These are phyloP conservation scores for Codiaeum variegatum DNA, from an alignment of 441 rosid genomes.

Conservation along the genomic window DNA sequence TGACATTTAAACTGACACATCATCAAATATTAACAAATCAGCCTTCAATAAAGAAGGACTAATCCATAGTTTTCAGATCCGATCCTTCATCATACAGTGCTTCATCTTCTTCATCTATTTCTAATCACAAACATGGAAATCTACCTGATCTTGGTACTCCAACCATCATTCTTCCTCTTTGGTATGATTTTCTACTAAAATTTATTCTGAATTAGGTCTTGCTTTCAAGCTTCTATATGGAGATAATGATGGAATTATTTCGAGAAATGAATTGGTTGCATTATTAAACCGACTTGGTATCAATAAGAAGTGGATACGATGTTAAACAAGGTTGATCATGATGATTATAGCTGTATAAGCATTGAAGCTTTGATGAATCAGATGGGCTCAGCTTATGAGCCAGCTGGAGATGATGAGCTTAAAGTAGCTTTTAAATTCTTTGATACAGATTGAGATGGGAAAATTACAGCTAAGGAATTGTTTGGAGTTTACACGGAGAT, in stretches of 20 bases:
- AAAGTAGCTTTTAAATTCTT: conserved; percentile 64
- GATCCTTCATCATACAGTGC: conserved; percentile 57
- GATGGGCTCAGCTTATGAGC: conserved; percentile 43
- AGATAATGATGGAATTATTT: conserved; percentile 56
- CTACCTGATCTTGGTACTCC: conserved; percentile 41
- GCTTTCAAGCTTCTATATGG: conserved; percentile 56
- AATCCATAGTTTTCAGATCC: conserved; percentile 44
- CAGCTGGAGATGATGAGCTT: conserved; percentile 52
- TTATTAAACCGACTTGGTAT: conserved; percentile 51
- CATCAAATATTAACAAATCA: too few relatives aligned
- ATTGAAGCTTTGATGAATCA: conserved; percentile 49
- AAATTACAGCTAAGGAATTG: conserved; percentile 78
- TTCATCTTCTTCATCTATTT: conserved; percentile 32
- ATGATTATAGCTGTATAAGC: conserved; percentile 41
- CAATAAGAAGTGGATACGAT: conserved; percentile 52
- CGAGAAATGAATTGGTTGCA: conserved; percentile 55
- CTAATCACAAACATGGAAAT: conserved; percentile 20
- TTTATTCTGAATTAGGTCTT: conserved; percentile 38
- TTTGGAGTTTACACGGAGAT: conserved; percentile 45
- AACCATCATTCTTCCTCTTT: conserved; percentile 52
- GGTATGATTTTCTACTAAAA: conserved; percentile 40
- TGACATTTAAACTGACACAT: too few relatives aligned
- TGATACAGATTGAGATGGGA: conserved; percentile 77
- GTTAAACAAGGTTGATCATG: conserved; percentile 55
- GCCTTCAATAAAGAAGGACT: conserved; percentile 40